Evolutionary conservation across 2,329 filamentous ascomycete genomes (phyloP).

Genomic region (Pseudopithomyces chartarum): DNA sequence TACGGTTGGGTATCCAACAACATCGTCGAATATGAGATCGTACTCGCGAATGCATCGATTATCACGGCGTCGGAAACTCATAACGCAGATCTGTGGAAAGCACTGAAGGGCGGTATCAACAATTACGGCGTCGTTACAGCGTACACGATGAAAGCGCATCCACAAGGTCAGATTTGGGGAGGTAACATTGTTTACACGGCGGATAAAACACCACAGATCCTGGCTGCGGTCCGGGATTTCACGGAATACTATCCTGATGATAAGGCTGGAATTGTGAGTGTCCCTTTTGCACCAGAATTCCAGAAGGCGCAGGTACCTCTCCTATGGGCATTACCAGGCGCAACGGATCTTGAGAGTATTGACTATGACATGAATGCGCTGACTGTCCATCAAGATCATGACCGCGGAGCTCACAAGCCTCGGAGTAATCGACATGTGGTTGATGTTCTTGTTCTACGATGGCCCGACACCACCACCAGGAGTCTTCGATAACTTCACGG

Average conservation of each 20-base stretch:
- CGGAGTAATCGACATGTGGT: constrained; percentile 58
- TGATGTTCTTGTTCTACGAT: constrained; percentile 68
- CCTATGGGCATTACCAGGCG: background rate
- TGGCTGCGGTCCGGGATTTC: constrained; percentile 58
- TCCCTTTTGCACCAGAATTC: background rate
- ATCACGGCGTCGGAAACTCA: constrained; percentile 47
- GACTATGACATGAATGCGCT: background rate
- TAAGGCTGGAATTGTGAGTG: constrained; percentile 58
- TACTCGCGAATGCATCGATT: constrained; percentile 52
- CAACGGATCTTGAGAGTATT: too few species aligned
- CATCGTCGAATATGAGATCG: constrained; percentile 53
- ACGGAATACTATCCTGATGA: constrained; percentile 62
- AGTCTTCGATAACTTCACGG: constrained; percentile 62
- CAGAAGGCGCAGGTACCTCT: background rate
- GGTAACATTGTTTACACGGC: constrained; percentile 49
- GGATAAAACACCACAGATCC: constrained; percentile 48
- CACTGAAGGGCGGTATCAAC: constrained; percentile 51
- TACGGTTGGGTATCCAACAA: constrained; percentile 56
- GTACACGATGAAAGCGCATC: constrained; percentile 30
- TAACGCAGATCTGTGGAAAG: constrained; percentile 48
- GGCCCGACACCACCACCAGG: constrained; percentile 57
- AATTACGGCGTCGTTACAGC: constrained; percentile 53
- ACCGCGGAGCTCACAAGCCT: constrained; percentile 56
- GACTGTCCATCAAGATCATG: constrained; percentile 48
- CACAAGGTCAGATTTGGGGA: constrained; percentile 49